Evolutionary conservation across 1,284 basidiomycete species (phyloP), one percentile per base, ranked within the genome.

Genomic region (Sutorius eximius): DNA sequence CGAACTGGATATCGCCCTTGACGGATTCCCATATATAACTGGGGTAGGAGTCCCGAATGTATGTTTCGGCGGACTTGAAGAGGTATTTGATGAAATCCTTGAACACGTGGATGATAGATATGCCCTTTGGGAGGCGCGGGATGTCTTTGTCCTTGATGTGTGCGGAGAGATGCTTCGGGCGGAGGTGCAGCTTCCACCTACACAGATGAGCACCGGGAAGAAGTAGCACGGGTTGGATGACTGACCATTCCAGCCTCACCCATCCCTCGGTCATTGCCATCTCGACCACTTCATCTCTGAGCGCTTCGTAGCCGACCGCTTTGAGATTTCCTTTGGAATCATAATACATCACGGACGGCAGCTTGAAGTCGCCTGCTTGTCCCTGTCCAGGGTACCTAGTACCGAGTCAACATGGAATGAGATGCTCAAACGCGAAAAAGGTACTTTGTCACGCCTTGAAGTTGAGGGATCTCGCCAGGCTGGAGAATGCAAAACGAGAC

Each of bases 151-250:
- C 22, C 22, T 24, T 24, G 22, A 24, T 24, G 5, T 24, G 22
- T 24, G 22, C 22, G 5, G 22, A 24, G 73, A 73, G 59, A 11
- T 69, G 64, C 12, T 62, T 56, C 0, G 78, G 77, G 1, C 77
- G 74, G 3, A 85, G 67, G 57, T 82, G 75, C 2, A 85, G 68
- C 59, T 84, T 83, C 71, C 82, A 83, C 82, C 63, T 60, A 71
- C 58, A 4, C 73, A 70, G 0, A 82, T 67, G 58, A 55, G 30
- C 16, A 15, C 4, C 3, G 13, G 22, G 11, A 77, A 66, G 0
- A 80, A 61, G 58, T 80, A 80, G 66, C 77, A 80, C 22, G 29
- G 29, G 12, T 9, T 29, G 18, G 45, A 52, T 29, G n/a, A 58
- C 67, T n/a, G 52, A 81, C 82, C 80, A 83, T 68, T 80, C 76